Evolutionary conservation across 305 asterid genomes (phyloP).

Genomic region (Solanum hybrid): DNA sequence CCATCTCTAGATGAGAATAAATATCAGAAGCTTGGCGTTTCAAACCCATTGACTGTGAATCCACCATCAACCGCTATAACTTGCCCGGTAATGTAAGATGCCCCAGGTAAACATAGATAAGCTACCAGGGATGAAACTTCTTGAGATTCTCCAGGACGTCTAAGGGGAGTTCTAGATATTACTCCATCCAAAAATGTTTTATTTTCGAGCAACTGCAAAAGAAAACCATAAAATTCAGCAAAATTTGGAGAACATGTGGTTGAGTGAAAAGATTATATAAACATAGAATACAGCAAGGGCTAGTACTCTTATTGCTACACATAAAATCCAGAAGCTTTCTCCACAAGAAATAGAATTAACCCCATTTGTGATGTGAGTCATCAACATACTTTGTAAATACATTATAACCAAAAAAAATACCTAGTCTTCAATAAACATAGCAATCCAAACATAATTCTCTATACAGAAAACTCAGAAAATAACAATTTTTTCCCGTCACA

Average conservation of each 20-base stretch:
- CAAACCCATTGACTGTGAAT: constrained; percentile 56
- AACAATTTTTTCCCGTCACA: neutral
- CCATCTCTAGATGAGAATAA: neutral
- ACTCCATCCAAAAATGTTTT: constrained; percentile 48
- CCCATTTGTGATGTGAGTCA: neutral
- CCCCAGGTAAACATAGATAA: constrained; percentile 83
- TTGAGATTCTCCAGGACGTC: constrained; percentile 67
- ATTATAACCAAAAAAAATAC: neutral
- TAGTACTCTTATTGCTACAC: neutral
- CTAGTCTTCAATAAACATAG: neutral
- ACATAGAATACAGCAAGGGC: neutral
- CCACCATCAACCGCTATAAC: constrained; percentile 83
- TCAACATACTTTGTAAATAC: neutral
- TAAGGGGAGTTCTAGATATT: constrained; percentile 67
- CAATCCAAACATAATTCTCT: neutral
- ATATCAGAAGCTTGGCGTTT: neutral
- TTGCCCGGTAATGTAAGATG: constrained; percentile 85
- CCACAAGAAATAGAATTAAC: neutral
- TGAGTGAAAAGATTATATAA: neutral
- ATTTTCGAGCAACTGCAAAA: constrained; percentile 60
- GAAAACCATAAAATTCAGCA: neutral
- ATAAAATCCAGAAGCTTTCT: neutral
- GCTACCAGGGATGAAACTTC: constrained; percentile 91
- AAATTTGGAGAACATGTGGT: neutral
- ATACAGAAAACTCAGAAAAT: neutral